Base-by-base conservation (phyloP, 352 stramenopile genomes). In the Phytophthora megakarya region DNA sequence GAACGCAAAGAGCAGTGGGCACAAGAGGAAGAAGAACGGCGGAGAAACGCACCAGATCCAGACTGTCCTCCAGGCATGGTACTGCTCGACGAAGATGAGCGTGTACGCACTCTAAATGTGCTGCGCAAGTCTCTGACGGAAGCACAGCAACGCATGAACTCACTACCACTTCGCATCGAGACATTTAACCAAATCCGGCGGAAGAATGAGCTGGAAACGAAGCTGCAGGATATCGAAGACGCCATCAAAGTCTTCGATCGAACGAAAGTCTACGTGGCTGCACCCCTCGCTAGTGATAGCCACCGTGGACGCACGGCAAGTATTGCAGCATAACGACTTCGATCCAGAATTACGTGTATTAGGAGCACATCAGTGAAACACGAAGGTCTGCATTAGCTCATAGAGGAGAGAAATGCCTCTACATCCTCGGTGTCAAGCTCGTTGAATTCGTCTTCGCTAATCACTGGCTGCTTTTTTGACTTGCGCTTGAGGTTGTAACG, bases 401-500 rank as follows among this genome's bases (percentile, higher is more conserved):
- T 75, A 45, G 76, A 81, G n/a, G 83, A 70, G 32, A 93, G 84
- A 39, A 90, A 89, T 1, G 32, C 49, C 39, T 89, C 77, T 12
- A 95, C 60, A 15, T 92, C 81, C 6, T 86, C 78, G 3, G 59
- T 22, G 43, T 85, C 73, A 15, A 93, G 68, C 12, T 68, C 51
- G 7, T 77, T 60, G 54, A 93, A 95, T 11, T 81, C 73, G 19
- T 69, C 76, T 65, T 92, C 77, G 46, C 72, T 83, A 53, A 98
- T 84, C 19, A 91, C 59, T 5, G 78, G 48, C 51, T 81, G 69
- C 54, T 92, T 95, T 57, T 95, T 96, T 43, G 97, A 75, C 70
- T 99, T 99, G 32, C 97, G 73, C 67, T 98, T 98, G 37, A 98
- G 87, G 76, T 99, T 99, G 81, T 98, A 98, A 33, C 93, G 86